phyloP scores from a whole-genome alignment of 2,329 filamentous ascomycete species.

The Didymella pomorum region DNA sequence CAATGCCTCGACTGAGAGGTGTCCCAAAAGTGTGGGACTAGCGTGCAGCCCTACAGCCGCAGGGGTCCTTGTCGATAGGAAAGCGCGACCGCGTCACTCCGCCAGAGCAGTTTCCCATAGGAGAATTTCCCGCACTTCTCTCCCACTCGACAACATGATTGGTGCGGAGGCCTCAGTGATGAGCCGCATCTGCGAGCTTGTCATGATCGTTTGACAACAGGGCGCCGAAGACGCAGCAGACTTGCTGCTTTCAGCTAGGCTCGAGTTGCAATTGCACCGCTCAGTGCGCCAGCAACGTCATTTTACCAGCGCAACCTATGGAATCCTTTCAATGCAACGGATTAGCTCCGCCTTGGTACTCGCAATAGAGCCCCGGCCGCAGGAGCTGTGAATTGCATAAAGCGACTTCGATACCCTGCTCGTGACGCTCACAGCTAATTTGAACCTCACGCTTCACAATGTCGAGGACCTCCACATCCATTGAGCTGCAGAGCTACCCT shows the following conservation, averaged over 20 bases:
- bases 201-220: slow-evolving; percentile 4
- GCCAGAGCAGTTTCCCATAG: not conserved
- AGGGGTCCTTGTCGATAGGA: slow-evolving; percentile 19
- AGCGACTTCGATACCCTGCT: not conserved
- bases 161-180: not conserved
- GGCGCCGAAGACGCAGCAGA: slow-evolving; percentile 2
- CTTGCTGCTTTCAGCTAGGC: slow-evolving; percentile 9
- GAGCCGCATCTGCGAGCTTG: not conserved
- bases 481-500: slow-evolving; percentile 33
- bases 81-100: not conserved
- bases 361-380: not conserved
- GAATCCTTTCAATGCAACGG: not conserved
- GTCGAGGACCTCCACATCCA: slow-evolving; percentile 39
- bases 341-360: not conserved
- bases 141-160: slow-evolving; percentile 5
- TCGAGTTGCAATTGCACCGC: slow-evolving; percentile 1
- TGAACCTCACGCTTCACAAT: slow-evolving; percentile 20
- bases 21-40: slow-evolving; percentile 21
- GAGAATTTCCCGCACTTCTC: slow-evolving; percentile 2
- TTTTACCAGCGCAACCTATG: not conserved
- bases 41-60: slow-evolving; percentile 2
- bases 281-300: slow-evolving; percentile 9
- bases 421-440: not conserved
- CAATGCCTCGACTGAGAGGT: slow-evolving; percentile 5
- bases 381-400: not conserved